Evolutionary conservation across 148 eudicot genomes (phyloP).

Genomic region (Linanthus parryae): DNA sequence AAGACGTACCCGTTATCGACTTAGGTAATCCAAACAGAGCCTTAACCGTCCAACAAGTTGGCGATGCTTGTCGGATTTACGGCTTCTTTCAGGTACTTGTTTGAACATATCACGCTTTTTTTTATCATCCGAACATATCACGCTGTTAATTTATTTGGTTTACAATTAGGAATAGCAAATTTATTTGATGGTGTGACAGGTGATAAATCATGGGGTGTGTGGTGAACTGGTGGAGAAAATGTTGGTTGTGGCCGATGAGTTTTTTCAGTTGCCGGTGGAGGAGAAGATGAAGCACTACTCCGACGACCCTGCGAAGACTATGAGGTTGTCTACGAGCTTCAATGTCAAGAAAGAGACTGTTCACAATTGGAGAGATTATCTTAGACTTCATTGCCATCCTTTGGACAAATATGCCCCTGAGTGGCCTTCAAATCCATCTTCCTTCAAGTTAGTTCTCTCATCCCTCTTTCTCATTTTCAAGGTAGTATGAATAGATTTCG

Average conservation of each 20-base stretch:
- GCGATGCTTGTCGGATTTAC: conserved; percentile 38
- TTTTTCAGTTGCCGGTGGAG: conserved; percentile 61
- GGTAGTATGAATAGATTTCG: background rate
- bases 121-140: background rate
- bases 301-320: conserved; percentile 68
- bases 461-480: background rate
- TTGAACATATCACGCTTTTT: background rate
- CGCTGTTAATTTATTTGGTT: background rate
- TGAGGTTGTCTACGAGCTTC: conserved; percentile 80
- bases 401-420: conserved; percentile 46
- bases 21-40: conserved; percentile 23
- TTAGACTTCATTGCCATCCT: conserved; percentile 89
- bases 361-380: conserved; percentile 93
- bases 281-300: conserved; percentile 88
- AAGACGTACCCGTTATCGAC: conserved; percentile 62
- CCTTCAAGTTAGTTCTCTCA: conserved; percentile 60
- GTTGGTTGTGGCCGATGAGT: conserved; percentile 48
- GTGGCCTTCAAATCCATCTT: conserved; percentile 78
- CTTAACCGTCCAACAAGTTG: conserved; percentile 30
- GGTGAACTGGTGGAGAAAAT: conserved; percentile 34
- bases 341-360: conserved; percentile 68
- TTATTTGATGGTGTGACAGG: conserved; percentile 23
- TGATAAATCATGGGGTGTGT: conserved; percentile 70
- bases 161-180: background rate
- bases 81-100: conserved; percentile 68